Base-by-base conservation (phyloP, 345 rosid genomes). In the Lepidium africanum region DNA sequence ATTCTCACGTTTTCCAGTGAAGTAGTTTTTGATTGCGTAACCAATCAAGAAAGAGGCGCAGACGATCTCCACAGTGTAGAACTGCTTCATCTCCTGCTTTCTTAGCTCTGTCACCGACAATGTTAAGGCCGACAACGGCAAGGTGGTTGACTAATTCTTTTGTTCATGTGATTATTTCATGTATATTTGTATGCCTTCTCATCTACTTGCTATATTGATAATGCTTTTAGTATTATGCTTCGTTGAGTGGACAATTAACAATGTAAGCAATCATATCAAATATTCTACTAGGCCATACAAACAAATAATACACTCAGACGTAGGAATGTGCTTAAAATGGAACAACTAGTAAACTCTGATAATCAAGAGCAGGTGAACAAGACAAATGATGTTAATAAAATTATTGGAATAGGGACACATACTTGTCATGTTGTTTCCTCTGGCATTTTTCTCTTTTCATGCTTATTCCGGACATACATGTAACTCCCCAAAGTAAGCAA, bases 1-100 rank as follows among this genome's bases (percentile, higher is more conserved):
- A 70, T 89, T 91, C 78, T 91, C 92, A 9, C 88, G 84, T 77
- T 84, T 91, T 5, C 99, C 97, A 0, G 83, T 79, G 73, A 91
- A 89, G 81, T 87, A 91, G 62, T 91, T 25, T 25, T 25, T 95
- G 76, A 91, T 80, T 0, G 71, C 36, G 41, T 87, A 86, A 59
- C 59, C 75, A 32, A 91, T 81, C 80, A 95, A 74, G 79, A 95
- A 82, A 37, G 85, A 69, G 3, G 79, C 81, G 40, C 88, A 89
- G 2, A 74, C 63, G 66, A 95, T 86, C 81, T 95, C 97, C 16
- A 86, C 81, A 1, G 69, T 17, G 80, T 59, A 94, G 0, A 84
- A 82, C 7, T 37, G 48, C 57, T 80, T 78, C 83, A 77, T 74
- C 66, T 55, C 27, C 27, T 25, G 27, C 27, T 25, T 25, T 25